These are phyloP conservation scores for Fusarium nodosum DNA, from an alignment of 2,329 filamentous ascomycete species.

Conservation along the genomic window DNA sequence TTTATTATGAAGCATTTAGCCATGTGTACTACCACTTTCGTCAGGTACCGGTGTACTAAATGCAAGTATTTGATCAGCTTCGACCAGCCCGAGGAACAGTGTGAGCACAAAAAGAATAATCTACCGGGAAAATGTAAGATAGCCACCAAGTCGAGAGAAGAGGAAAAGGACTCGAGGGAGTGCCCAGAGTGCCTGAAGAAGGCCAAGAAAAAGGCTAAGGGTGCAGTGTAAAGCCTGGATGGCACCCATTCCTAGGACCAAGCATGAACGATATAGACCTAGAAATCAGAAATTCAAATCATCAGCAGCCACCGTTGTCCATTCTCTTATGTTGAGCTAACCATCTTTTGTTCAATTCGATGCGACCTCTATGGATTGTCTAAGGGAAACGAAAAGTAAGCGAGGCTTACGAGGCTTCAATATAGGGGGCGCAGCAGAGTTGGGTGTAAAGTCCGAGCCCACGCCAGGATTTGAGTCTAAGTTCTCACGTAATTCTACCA, in stretches of 20 bases:
- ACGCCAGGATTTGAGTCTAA: background rate
- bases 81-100: background rate
- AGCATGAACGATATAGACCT: background rate
- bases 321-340: background rate
- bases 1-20: rapidly evolving
- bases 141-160: background rate
- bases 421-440: background rate
- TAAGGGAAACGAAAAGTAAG: background rate
- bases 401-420: background rate
- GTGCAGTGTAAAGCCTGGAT: background rate
- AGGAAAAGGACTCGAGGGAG: background rate
- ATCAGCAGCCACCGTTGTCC: background rate
- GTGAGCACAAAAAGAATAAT: background rate
- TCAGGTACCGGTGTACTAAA: background rate
- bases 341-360: background rate
- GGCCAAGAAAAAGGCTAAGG: background rate
- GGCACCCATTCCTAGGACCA: background rate
- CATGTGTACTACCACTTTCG: conserved; percentile 2
- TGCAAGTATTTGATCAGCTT: background rate
- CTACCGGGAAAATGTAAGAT: background rate
- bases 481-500: conserved; percentile 17
- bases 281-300: background rate
- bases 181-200: background rate
- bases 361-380: background rate
- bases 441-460: background rate